A percentile compares a stretch with the other conserved stretches of the same genome.
Evolutionary conservation across 75 land plant species (phyloP).

Genomic region (Azolla pinnata): DNA sequence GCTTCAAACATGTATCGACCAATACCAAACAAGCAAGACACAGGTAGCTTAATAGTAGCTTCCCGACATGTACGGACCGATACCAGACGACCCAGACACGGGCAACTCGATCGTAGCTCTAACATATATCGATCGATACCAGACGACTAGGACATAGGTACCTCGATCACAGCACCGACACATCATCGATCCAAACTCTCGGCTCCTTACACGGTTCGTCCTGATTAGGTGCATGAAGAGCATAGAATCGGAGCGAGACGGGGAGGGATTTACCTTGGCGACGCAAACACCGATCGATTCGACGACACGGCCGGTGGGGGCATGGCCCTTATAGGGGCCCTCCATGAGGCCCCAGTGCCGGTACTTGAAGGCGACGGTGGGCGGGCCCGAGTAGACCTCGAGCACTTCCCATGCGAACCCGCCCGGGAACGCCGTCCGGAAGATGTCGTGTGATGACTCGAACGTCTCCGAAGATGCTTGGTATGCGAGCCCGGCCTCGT

Average conservation of each 20-base stretch:
- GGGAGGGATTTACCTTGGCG: constrained; percentile 64
- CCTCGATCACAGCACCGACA: background rate
- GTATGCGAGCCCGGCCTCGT: constrained; percentile 45
- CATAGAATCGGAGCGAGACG: no score
- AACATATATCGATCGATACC: background rate
- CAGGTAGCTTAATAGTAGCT: no score
- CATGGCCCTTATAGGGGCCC: constrained; percentile 67
- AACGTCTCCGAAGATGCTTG: constrained; percentile 55
- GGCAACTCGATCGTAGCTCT: no score
- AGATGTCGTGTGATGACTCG: constrained; percentile 68
- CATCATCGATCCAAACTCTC: no score
- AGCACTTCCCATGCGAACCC: constrained; percentile 88
- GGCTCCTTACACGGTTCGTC: no score
- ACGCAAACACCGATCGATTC: constrained; percentile 51
- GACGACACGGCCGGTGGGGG: constrained; percentile 55
- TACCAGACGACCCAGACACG: no score
- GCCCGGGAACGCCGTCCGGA: constrained; percentile 47
- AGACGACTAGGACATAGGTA: background rate
- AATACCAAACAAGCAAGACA: no score
- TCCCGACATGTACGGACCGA: no score
- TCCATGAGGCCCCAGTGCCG: constrained; percentile 87
- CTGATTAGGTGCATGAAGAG: no score
- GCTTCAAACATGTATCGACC: no score
- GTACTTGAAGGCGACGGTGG: constrained; percentile 61
- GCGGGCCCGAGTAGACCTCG: constrained; percentile 65